Evolutionary conservation across 176 grass and related monocot species (phyloP), one percentile per base, ranked within the genome.

Genomic region (Musa acuminata): DNA sequence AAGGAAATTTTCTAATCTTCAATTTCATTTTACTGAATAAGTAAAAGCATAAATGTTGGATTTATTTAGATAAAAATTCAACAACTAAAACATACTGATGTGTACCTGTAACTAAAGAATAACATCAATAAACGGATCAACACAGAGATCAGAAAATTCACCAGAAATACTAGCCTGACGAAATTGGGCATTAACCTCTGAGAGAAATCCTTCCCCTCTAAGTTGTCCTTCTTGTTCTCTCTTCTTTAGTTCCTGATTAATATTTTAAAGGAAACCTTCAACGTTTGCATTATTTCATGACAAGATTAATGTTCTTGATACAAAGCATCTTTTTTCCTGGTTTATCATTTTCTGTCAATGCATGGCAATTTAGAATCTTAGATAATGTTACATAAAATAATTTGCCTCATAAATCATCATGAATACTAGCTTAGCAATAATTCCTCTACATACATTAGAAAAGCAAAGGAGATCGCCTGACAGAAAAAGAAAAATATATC

Each of bases 181-280:
- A 77, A 99, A 72, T 49, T 99, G 95, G 59, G 86, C 90, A 84
- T 82, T 94, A 84, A 99, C 95, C 84, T 99, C 95, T 27, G 88
- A 85, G n/a, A 94, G 86, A 81, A 99, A 99, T 73, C 91, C 83
- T 83, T 94, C 95, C 55, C 95, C 55, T n/a, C n/a, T n/a, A 51
- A 91, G 86, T 24, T 89, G 82, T 20, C 95, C 88, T 86, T 89
- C 90, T 84, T 91, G 81, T 77, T 93, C 88, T 83, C 80, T 88
- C 8, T 75, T 85, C 74, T 80, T 75, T 86, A 94, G 67, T 81
- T 94, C 95, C 95, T 91, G 4, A 35, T 1, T 73, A 63, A 84
- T 72, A 26, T 2, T 67, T 82, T 13, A 25, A 63, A 48, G 2
- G 43, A 35, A 62, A 67, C 1, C 2, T 29, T 13, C 12, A 55